Conservation (phyloP, 192 early-diverging fungal genomes). For the Coemansia furcata region DNA sequence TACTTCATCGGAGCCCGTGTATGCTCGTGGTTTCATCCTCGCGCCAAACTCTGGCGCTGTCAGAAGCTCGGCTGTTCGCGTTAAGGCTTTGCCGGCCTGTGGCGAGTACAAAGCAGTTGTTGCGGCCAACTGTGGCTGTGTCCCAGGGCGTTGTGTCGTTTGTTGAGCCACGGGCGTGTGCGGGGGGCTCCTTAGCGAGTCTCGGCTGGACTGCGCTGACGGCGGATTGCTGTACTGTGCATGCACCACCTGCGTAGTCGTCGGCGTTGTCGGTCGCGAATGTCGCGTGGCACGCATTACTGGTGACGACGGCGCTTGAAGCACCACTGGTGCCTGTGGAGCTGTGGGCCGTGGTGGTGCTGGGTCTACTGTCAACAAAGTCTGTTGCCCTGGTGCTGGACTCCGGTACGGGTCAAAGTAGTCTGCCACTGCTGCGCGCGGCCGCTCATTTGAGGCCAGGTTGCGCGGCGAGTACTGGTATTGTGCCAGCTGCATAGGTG, state of each 20-base stretch:
- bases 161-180: background rate
- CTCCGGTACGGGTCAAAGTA: constrained; percentile 49
- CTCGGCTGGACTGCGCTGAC: constrained; percentile 21
- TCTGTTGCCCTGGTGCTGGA: constrained; percentile 29
- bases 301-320: constrained; percentile 33
- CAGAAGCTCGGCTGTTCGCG: background rate
- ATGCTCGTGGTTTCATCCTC: constrained; percentile 36
- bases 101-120: background rate
- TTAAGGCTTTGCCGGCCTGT: background rate
- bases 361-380: background rate
- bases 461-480: constrained; percentile 30
- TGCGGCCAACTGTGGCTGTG: background rate
- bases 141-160: background rate
- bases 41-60: background rate
- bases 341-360: constrained; percentile 5
- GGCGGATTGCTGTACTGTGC: constrained; percentile 9
- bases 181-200: constrained; percentile 16
- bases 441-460: constrained; percentile 7
- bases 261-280: constrained; percentile 47
- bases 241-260: constrained; percentile 6
- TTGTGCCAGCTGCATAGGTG: constrained; percentile 31
- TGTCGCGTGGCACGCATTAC: constrained; percentile 48
- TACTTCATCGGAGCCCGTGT: constrained; percentile 19
- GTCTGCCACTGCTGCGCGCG: constrained; percentile 39
- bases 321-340: background rate